A percentile compares a stretch with the other conserved stretches of the same genome.
phyloP scores from a whole-genome alignment of 2,329 filamentous ascomycete species.

The Fusarium coicis region DNA sequence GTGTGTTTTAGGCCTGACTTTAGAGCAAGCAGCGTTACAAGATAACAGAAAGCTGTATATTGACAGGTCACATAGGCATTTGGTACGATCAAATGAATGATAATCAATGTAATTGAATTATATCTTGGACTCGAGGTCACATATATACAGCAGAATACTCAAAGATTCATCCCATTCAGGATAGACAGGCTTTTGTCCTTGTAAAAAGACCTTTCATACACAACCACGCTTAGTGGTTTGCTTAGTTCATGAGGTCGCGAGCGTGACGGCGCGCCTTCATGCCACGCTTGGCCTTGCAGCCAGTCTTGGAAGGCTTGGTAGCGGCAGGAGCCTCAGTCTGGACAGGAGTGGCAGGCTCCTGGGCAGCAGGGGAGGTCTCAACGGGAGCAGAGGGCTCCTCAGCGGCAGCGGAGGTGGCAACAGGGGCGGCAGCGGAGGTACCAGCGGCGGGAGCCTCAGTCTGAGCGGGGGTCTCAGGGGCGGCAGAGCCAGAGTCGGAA shows the following conservation, averaged over 20 bases:
- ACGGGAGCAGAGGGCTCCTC: constrained; percentile 5
- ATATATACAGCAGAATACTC: constrained; percentile 46
- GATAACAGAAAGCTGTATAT: not conserved
- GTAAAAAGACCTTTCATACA: constrained; percentile 17
- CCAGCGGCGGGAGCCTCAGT: constrained; percentile 3
- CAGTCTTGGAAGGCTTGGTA: constrained; percentile 32
- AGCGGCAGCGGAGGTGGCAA: constrained; percentile 11
- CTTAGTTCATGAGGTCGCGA: constrained; percentile 37
- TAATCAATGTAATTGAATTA: constrained; percentile 17
- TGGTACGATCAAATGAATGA: not conserved
- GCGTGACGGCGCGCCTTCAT: constrained; percentile 41
- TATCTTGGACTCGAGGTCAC: constrained; percentile 37
- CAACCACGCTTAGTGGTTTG: constrained; percentile 34
- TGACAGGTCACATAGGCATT: no score
- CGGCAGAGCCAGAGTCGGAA: not conserved
- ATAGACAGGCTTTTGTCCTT: constrained; percentile 25
- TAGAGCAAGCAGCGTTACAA: not conserved
- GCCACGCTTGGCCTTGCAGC: constrained; percentile 33
- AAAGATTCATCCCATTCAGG: constrained; percentile 31
- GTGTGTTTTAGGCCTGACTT: not conserved
- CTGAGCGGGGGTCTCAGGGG: not conserved
- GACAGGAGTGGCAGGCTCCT: constrained; percentile 13
- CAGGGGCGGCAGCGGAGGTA: constrained; percentile 17
- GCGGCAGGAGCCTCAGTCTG: constrained; percentile 23
- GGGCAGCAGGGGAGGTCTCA: constrained; percentile 1